Percentiles rank a stretch among this genome's conserved stretches.
phyloP scores from a whole-genome alignment of 75 land plant genomes.

The Sequoiadendron giganteum region DNA sequence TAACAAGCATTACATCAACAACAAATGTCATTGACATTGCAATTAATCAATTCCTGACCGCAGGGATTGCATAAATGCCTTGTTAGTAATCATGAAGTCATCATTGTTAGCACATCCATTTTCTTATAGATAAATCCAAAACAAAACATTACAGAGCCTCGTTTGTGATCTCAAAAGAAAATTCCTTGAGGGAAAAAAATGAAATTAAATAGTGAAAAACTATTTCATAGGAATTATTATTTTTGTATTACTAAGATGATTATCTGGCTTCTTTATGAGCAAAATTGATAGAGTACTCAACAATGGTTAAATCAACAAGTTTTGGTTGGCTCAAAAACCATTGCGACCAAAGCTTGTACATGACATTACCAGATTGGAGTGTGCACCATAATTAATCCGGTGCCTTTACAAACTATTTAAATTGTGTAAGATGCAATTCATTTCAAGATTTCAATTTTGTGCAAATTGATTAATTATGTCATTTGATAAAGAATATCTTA shows the following conservation, averaged over 20 bases:
- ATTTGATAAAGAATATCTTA: neutral
- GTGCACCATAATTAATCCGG: neutral
- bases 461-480: neutral
- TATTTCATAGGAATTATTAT: neutral
- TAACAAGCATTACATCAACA: neutral
- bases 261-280: neutral
- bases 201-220: neutral
- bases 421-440: slow-evolving; percentile 3
- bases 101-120: neutral
- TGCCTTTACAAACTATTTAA: neutral
- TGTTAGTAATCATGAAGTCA: too few relatives aligned
- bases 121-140: neutral
- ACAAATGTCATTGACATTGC: neutral
- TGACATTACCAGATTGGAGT: neutral
- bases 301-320: neutral
- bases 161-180: neutral
- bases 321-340: neutral
- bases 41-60: too few relatives aligned
- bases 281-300: neutral
- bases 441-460: neutral
- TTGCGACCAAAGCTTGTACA: neutral
- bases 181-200: neutral
- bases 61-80: neutral
- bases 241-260: neutral
- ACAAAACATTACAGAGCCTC: neutral